Conservation (phyloP, 352 stramenopile species). For the Globisporangium heterothallicum region DNA sequence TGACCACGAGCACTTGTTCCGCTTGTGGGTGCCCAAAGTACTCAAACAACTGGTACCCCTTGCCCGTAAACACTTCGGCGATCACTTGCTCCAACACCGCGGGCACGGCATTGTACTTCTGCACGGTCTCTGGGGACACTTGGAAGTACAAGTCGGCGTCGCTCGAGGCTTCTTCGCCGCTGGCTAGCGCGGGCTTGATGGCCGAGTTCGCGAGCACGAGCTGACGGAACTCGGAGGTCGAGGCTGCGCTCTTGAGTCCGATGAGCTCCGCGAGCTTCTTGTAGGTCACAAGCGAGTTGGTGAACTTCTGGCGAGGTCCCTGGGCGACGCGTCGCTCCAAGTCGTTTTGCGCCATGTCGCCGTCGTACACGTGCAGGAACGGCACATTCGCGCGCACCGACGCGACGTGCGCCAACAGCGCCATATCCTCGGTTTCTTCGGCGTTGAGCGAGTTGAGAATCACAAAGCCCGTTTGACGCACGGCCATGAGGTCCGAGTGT, state of each 20-base stretch:
- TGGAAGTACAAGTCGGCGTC: slow-evolving; percentile 91
- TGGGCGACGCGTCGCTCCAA: slow-evolving; percentile 45
- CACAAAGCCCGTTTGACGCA: slow-evolving; percentile 85
- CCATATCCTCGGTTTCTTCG: slow-evolving; percentile 89
- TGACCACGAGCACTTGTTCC: slow-evolving; percentile 86
- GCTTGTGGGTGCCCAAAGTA: slow-evolving; percentile 84
- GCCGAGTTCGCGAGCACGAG: slow-evolving; percentile 53
- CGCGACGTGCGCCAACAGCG: slow-evolving; percentile 85
- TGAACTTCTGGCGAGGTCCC: slow-evolving; percentile 46
- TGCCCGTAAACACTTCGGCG: slow-evolving; percentile 64
- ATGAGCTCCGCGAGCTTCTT: slow-evolving; percentile 65
- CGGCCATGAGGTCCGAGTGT: slow-evolving; percentile 91
- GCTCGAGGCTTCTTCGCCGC: slow-evolving; percentile 25
- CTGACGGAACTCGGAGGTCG: slow-evolving; percentile 50
- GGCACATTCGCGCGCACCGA: slow-evolving; percentile 88
- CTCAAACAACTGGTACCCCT: slow-evolving; percentile 90
- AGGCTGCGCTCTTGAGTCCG: slow-evolving; percentile 40
- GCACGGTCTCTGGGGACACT: slow-evolving; percentile 80
- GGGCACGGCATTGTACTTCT: slow-evolving; percentile 69
- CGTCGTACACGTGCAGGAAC: slow-evolving; percentile 93
- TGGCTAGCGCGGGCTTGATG: slow-evolving; percentile 10
- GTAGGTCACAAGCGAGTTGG: slow-evolving; percentile 59
- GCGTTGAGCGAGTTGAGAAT: slow-evolving; percentile 87
- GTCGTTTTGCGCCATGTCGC: slow-evolving; percentile 86
- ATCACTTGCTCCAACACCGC: slow-evolving; percentile 76